These are phyloP conservation scores for Zizania latifolia DNA, from an alignment of 176 grass and related monocot species.

Conservation along the genomic window DNA sequence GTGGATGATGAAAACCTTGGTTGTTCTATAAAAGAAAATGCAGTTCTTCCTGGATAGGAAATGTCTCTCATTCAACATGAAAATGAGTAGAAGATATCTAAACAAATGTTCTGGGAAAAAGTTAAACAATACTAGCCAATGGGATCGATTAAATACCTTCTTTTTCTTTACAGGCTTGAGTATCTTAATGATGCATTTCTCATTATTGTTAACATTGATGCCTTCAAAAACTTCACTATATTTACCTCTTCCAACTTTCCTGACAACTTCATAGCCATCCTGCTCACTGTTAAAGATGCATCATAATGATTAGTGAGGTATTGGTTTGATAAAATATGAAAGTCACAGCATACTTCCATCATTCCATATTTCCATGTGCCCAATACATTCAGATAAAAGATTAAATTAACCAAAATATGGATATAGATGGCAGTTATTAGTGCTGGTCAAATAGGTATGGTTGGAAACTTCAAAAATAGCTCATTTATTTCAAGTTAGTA, in stretches of 20 bases:
- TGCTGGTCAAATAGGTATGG: background rate
- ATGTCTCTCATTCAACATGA: background rate
- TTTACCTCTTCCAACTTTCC: conserved; percentile 96
- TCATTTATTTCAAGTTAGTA: background rate
- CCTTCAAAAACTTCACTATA: conserved; percentile 99
- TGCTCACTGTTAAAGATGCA: conserved; percentile 66
- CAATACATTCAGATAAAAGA: background rate
- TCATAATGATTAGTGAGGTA: conserved; percentile 2
- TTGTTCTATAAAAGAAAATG: background rate
- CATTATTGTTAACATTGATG: conserved; percentile 82
- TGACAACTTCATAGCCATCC: conserved; percentile 93
- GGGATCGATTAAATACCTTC: conserved; percentile 56
- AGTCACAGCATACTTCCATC: background rate
- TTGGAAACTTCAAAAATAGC: background rate
- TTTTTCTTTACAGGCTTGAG: conserved; percentile 99
- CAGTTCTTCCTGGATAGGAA: background rate
- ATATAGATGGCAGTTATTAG: background rate
- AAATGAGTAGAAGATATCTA: background rate
- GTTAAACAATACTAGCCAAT: background rate
- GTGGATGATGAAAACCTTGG: background rate
- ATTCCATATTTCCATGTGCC: too few relatives aligned
- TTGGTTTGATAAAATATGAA: conserved; percentile 1
- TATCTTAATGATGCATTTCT: conserved; percentile 95
- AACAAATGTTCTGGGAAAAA: background rate
- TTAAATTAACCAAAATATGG: background rate